These are phyloP conservation scores for Monosporascus sp. DNA, from an alignment of 2,329 filamentous ascomycete genomes.

Conservation along the genomic window DNA sequence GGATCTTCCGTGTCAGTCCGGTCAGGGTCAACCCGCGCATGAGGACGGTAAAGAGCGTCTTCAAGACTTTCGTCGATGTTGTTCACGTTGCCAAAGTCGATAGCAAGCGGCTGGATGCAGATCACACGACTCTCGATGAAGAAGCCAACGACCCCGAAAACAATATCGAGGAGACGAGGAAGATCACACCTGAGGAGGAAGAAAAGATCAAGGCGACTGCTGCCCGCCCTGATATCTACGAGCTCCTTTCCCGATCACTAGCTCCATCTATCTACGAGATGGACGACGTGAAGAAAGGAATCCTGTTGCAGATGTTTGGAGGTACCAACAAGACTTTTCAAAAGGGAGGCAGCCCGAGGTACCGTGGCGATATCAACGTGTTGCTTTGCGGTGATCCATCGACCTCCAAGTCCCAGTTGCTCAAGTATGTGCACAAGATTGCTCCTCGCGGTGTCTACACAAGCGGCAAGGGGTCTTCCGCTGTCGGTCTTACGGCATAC, in stretches of 20 bases:
- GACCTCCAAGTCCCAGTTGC: slow-evolving; percentile 89
- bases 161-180: slow-evolving; percentile 75
- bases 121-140: slow-evolving; percentile 80
- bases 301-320: slow-evolving; percentile 91
- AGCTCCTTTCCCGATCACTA: slow-evolving; percentile 82
- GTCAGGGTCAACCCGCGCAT: slow-evolving; percentile 92
- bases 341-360: slow-evolving; percentile 91
- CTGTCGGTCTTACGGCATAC: slow-evolving; percentile 75
- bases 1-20: slow-evolving; percentile 92
- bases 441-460: slow-evolving; percentile 83
- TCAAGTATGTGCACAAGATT: slow-evolving; percentile 96
- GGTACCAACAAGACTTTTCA: slow-evolving; percentile 98
- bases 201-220: slow-evolving; percentile 80
- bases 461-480: slow-evolving; percentile 74
- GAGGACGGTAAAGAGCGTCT: slow-evolving; percentile 86
- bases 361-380: slow-evolving; percentile 96
- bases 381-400: slow-evolving; percentile 95
- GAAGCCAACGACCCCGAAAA: slow-evolving; percentile 68
- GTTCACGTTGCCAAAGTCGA: slow-evolving; percentile 96
- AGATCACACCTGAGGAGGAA: slow-evolving; percentile 80
- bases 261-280: slow-evolving; percentile 96
- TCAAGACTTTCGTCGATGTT: slow-evolving; percentile 97
- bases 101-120: slow-evolving; percentile 87
- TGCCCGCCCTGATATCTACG: slow-evolving; percentile 80
- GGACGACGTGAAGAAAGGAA: slow-evolving; percentile 98